Conservation (phyloP, 768 basidiomycete genomes). For the Filobasidium floriforme region DNA sequence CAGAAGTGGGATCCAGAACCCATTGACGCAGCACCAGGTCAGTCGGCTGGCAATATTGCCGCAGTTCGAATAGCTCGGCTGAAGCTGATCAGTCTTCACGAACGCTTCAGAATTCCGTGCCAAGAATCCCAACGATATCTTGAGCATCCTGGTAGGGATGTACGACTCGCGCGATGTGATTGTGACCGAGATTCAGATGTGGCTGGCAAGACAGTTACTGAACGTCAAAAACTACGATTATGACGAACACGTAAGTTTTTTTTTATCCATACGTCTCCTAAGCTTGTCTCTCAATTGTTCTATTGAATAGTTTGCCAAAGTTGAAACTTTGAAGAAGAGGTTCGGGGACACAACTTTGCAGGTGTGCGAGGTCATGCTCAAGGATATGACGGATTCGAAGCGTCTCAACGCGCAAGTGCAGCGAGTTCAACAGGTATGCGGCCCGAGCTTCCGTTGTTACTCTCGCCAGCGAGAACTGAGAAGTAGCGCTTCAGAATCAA, state of each 20-base stretch:
- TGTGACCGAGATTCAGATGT: constrained; percentile 85
- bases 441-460: background rate
- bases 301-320: constrained; percentile 64
- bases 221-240: constrained; percentile 69
- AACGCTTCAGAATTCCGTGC: constrained; percentile 70
- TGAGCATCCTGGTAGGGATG: constrained; percentile 92
- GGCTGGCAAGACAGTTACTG: constrained; percentile 79
- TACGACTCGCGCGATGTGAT: constrained; percentile 96
- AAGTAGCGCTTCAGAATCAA: constrained; percentile 51
- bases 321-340: constrained; percentile 88
- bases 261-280: background rate
- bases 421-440: constrained; percentile 58
- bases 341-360: constrained; percentile 90
- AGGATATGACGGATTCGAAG: constrained; percentile 90
- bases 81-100: background rate
- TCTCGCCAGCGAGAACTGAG: background rate
- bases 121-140: constrained; percentile 83
- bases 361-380: constrained; percentile 96
- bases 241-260: constrained; percentile 56
- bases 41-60: constrained; percentile 20
- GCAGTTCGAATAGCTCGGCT: background rate
- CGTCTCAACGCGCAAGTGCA: constrained; percentile 84
- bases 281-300: constrained; percentile 4
- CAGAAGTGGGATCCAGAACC: constrained; percentile 95
- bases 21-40: constrained; percentile 89